Percentiles rank a stretch among this genome's conserved stretches.
phyloP scores from a whole-genome alignment of 139 green algal species.

The Mychonastes homosphaera region DNA sequence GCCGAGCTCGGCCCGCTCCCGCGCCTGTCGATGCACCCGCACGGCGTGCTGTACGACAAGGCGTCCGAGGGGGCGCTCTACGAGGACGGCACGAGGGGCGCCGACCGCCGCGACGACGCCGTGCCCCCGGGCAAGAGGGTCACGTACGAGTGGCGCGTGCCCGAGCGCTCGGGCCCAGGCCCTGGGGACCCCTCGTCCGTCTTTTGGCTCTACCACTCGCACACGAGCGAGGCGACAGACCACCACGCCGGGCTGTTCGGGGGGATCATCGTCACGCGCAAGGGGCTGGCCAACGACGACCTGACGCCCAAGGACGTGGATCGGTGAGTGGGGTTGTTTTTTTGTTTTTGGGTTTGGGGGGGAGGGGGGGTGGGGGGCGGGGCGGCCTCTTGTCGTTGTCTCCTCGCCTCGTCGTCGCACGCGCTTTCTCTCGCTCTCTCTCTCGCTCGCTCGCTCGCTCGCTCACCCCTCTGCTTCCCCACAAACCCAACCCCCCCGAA shows the following conservation, averaged over 20 bases:
- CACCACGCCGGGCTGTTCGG: conserved; percentile 51
- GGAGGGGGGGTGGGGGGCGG: neutral
- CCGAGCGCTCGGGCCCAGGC: conserved; percentile 49
- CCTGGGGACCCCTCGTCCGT: conserved; percentile 41
- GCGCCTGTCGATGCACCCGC: conserved; percentile 44
- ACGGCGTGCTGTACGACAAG: conserved; percentile 65
- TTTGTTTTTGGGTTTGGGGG: neutral
- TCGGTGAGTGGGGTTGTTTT: conserved; percentile 1
- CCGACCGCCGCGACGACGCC: conserved; percentile 23
- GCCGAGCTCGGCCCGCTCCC: no score
- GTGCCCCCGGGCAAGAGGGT: conserved; percentile 16
- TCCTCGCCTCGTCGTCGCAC: neutral
- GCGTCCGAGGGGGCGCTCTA: conserved; percentile 49
- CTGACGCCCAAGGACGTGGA: conserved; percentile 25
- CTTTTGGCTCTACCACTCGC: conserved; percentile 53
- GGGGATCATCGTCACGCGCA: conserved; percentile 40
- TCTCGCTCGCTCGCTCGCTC: neutral
- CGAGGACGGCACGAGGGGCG: conserved; percentile 33
- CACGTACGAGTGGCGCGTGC: conserved; percentile 48
- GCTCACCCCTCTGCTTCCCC: neutral
- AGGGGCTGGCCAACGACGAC: conserved; percentile 16
- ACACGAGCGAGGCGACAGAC: conserved; percentile 36
- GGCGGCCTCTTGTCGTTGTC: neutral
- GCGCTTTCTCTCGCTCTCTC: neutral
- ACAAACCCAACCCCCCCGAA: conserved; percentile 1